Evolutionary conservation across 106 monocot species (phyloP), one percentile per base, ranked within the genome.

Genomic region (Apostasia shenzhenica): DNA sequence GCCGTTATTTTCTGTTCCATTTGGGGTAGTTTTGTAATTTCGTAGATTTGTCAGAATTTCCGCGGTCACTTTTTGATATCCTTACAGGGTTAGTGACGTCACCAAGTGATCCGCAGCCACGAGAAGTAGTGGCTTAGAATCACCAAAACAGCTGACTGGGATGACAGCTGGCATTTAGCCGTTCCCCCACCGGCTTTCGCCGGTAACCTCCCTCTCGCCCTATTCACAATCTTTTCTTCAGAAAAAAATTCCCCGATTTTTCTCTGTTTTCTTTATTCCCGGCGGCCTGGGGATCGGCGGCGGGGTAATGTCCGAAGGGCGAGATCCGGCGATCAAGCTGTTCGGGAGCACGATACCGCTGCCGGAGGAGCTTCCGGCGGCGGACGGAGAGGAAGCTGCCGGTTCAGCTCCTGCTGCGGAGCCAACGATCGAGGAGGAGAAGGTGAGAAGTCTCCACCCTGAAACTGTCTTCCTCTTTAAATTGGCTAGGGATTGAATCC

Each of bases 301-400:
- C 14, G 37, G 48, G 48, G 65, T 14, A 65, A 65, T 65, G 65
- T 26, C 26, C 12, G 65, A 65, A 1, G 65, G 48, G 2, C 47
- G 37, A 65, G 65, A 65, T 65, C 65, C 65, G 49, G 48, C 65
- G 65, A 65, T 65, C 65, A 65, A 65, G 65, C 65, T 65, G n/a
- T 65, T 65, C 48, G 65, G 65, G 48, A 65, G 48, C 48, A 65
- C 47, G 48, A 65, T 65, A 14, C 49, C 65, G 26, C 14, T 65
- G 47, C 26, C 12, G 48, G 65, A 65, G 65, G 65, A 65, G 65
- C 65, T 14, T 14, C 6, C 12, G 37, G 48, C 48, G 6, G 4
- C 8, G 4, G 65, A 47, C 48, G 65, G 9, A 48, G 65, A 26
- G 7, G 65, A 1, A 6, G 37, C 37, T 7, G 65, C 2, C 1